phyloP scores from a whole-genome alignment of 2,329 filamentous ascomycete species.

The Teratosphaeria gauchensis region DNA sequence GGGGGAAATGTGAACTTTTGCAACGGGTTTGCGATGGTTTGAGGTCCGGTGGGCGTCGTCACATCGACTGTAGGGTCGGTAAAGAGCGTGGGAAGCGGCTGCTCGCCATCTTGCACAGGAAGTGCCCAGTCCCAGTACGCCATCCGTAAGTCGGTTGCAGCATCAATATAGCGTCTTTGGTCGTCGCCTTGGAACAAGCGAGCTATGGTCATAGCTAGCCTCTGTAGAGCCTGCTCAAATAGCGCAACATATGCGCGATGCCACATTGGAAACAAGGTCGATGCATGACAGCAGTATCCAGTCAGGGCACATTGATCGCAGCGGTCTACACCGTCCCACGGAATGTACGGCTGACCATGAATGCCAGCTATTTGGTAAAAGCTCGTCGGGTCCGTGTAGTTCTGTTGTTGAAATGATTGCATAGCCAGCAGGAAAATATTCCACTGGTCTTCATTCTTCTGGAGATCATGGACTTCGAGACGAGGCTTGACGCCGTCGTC shows the following conservation, averaged over 20 bases:
- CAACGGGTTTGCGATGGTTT: background rate
- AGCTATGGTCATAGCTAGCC: background rate
- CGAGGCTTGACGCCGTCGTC: slow-evolving; percentile 3
- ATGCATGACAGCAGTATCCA: background rate
- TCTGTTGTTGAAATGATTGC: slow-evolving; percentile 1
- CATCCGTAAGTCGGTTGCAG: background rate
- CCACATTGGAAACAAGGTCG: background rate
- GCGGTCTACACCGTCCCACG: background rate
- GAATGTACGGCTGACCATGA: background rate
- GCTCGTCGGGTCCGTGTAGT: background rate
- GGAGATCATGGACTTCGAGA: slow-evolving; percentile 5
- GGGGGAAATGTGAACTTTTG: background rate
- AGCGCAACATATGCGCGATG: background rate
- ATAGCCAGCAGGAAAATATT: slow-evolving; percentile 9
- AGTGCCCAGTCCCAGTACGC: background rate
- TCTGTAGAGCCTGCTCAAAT: background rate
- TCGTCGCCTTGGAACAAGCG: background rate
- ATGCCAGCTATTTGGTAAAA: slow-evolving; percentile 1
- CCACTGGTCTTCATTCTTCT: slow-evolving; percentile 6
- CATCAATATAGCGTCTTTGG: background rate
- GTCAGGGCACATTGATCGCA: background rate
- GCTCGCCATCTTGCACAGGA: background rate
- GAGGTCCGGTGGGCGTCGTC: background rate
- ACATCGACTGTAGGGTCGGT: background rate
- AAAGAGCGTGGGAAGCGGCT: background rate